A percentile compares a stretch with the other conserved stretches of the same genome.
These are phyloP conservation scores for Entophlyctis helioformis DNA, from an alignment of 192 early-diverging fungal genomes.

Conservation along the genomic window DNA sequence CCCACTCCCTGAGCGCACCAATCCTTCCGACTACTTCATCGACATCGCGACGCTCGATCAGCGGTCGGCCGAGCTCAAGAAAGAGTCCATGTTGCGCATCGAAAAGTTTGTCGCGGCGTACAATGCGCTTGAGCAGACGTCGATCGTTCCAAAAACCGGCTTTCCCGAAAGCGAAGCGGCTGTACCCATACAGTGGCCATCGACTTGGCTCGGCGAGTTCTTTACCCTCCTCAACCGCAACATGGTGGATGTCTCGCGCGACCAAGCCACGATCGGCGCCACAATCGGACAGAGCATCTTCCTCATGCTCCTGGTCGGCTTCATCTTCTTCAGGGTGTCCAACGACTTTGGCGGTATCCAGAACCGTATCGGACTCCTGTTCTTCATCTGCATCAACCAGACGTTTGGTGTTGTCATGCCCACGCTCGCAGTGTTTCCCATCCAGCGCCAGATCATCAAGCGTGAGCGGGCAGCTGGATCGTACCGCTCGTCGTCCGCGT, in stretches of 20 bases:
- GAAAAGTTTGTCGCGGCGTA: slow-evolving; percentile 11
- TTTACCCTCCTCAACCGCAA: slow-evolving; percentile 32
- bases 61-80: slow-evolving; percentile 24
- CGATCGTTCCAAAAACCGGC: no score
- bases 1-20: slow-evolving; percentile 24
- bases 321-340: slow-evolving; percentile 39
- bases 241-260: slow-evolving; percentile 19
- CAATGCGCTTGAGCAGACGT: no score
- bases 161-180: no score
- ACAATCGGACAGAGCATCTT: slow-evolving; percentile 8
- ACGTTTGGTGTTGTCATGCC: slow-evolving; percentile 39
- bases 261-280: neutral
- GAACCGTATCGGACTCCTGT: slow-evolving; percentile 45
- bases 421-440: slow-evolving; percentile 19
- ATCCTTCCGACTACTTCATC: slow-evolving; percentile 34
- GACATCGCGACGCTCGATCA: slow-evolving; percentile 28
- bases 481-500: slow-evolving; percentile 52
- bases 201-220: slow-evolving; percentile 43
- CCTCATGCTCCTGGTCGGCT: slow-evolving; percentile 34
- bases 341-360: slow-evolving; percentile 40
- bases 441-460: slow-evolving; percentile 39
- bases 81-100: slow-evolving; percentile 24
- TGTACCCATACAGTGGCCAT: no score
- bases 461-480: slow-evolving; percentile 54
- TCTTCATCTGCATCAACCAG: slow-evolving; percentile 46